A percentile compares a stretch with the other conserved stretches of the same genome.
Evolutionary conservation across 2,329 filamentous ascomycete genomes (phyloP).

Genomic region (Colletotrichum theobromicola): DNA sequence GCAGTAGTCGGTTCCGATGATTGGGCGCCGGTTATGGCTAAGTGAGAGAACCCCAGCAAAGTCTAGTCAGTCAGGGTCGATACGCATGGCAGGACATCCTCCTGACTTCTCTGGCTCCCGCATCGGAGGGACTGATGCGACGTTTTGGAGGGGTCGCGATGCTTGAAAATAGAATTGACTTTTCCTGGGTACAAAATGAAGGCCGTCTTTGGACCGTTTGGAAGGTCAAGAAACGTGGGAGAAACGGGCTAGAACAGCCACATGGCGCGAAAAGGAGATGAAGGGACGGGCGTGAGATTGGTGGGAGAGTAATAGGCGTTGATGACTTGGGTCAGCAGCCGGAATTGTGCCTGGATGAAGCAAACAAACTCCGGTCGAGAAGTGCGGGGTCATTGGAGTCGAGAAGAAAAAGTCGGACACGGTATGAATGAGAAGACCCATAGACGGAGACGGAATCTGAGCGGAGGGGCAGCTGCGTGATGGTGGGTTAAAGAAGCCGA

Average conservation of each 20-base stretch:
- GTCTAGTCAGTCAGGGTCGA: slow-evolving; percentile 1
- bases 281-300: background rate
- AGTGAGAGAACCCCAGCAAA: background rate
- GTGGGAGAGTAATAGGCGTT: background rate
- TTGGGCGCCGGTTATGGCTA: background rate
- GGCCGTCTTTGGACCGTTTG: background rate
- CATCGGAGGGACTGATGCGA: background rate
- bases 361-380: background rate
- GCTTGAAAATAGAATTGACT: background rate
- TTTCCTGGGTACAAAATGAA: background rate
- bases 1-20: slow-evolving; percentile 6
- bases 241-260: slow-evolving; percentile 12
- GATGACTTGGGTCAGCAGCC: background rate
- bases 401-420: background rate
- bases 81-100: background rate
- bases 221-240: background rate
- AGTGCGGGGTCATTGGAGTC: background rate
- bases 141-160: background rate
- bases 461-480: background rate
- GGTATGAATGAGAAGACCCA: background rate
- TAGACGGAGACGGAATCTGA: background rate
- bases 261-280: background rate
- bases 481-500: slow-evolving; percentile 23
- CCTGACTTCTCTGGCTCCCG: background rate
- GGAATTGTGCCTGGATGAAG: background rate